These are phyloP conservation scores for Chlorella vulgaris DNA, from an alignment of 139 green algal genomes.

Conservation along the genomic window DNA sequence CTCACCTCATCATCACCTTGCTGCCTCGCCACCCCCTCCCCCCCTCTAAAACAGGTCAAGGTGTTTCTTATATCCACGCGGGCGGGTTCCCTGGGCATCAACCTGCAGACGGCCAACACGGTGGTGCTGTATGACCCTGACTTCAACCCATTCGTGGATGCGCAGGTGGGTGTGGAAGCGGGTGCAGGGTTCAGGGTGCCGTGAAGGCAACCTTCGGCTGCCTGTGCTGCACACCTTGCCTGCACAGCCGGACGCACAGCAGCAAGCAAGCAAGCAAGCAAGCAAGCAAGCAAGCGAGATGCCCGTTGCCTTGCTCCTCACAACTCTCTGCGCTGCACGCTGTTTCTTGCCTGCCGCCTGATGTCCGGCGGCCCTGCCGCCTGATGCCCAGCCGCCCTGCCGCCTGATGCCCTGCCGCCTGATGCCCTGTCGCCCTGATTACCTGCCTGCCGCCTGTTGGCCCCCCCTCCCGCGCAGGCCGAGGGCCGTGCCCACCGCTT, in stretches of 20 bases:
- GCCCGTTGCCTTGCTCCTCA: no score
- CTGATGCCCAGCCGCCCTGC: neutral
- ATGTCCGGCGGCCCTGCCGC: neutral
- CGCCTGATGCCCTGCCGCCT: neutral
- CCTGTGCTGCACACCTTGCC: no score
- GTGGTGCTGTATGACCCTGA: constrained; percentile 76
- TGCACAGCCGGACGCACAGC: neutral
- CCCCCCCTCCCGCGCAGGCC: constrained; percentile 42
- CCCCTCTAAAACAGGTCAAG: no score
- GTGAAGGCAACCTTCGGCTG: neutral
- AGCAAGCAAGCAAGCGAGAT: no score
- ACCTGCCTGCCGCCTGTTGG: neutral
- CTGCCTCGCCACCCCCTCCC: no score
- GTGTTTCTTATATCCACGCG: constrained; percentile 83
- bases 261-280: no score
- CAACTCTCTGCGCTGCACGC: no score
- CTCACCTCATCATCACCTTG: no score
- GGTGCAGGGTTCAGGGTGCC: neutral
- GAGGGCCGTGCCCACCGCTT: constrained; percentile 82
- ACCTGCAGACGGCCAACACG: constrained; percentile 86
- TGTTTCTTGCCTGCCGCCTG: no score
- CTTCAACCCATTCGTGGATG: constrained; percentile 69
- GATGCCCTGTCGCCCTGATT: neutral
- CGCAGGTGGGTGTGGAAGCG: neutral
- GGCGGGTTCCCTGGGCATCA: constrained; percentile 79